Evolutionary conservation across 306 rosid genomes (phyloP).

Genomic region (Oemleria cerasiformis): DNA sequence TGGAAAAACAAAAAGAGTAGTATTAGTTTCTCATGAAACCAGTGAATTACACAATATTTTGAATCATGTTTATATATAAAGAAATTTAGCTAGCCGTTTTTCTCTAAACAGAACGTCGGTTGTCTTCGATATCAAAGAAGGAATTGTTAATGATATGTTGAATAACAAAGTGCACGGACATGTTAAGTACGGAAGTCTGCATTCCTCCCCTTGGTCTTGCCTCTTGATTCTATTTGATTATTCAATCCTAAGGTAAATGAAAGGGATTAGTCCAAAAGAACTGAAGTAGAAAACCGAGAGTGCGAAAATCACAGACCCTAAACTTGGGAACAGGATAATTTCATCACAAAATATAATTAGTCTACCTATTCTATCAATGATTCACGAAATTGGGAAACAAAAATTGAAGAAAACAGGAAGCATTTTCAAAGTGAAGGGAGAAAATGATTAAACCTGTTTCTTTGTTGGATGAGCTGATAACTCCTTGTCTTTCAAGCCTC

Average conservation of each 20-base stretch:
- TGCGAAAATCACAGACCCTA: not conserved
- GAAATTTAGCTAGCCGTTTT: not conserved
- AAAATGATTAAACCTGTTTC: slow-evolving; percentile 57
- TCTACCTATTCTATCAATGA: not conserved
- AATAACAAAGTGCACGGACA: no score
- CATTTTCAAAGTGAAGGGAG: not conserved
- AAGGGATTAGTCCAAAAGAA: no score
- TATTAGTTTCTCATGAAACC: not conserved
- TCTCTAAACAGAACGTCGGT: no score
- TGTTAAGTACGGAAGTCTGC: no score
- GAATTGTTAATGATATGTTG: no score
- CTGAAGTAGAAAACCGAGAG: no score
- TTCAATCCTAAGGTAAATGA: no score
- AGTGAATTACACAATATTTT: not conserved
- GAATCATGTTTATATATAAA: not conserved
- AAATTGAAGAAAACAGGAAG: slow-evolving; percentile 8
- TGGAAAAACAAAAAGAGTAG: not conserved
- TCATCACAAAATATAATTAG: not conserved
- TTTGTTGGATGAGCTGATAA: slow-evolving; percentile 65
- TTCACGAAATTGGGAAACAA: not conserved
- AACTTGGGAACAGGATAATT: not conserved
- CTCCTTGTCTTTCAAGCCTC: slow-evolving; percentile 82
- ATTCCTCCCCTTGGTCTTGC: no score
- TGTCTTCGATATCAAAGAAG: no score
- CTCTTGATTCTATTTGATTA: no score